Evolutionary conservation across 176 grass and related monocot species (phyloP).

Genomic region (Melocanna baccifera): DNA sequence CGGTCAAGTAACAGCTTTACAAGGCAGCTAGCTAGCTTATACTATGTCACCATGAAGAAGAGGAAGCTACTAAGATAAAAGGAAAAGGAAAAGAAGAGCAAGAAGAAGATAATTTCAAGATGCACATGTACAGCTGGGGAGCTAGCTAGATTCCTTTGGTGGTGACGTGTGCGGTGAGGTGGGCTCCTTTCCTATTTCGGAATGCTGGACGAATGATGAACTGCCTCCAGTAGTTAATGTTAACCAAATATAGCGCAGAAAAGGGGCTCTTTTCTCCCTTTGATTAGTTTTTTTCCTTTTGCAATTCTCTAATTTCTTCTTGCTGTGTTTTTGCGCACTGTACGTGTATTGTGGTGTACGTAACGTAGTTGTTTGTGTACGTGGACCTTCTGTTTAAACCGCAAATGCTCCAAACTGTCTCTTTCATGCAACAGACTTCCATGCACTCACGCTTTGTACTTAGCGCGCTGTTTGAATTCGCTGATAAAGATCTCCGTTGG

Average conservation of each 20-base stretch:
- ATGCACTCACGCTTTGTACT: background rate
- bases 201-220: background rate
- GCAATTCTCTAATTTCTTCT: background rate
- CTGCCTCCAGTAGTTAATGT: constrained; percentile 3
- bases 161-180: background rate
- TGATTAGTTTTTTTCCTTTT: background rate
- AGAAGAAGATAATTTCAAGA: background rate
- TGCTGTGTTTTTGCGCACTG: background rate
- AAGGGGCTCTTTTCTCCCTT: background rate
- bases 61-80: background rate
- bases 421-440: background rate
- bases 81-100: background rate
- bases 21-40: background rate
- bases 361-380: background rate
- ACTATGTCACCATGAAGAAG: background rate
- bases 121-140: background rate
- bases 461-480: background rate
- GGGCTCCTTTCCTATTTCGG: constrained; percentile 29
- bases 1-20: constrained; percentile 12
- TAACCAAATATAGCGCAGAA: background rate
- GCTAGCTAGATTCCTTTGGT: constrained; percentile 9
- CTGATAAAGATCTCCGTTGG: background rate
- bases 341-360: background rate
- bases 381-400: constrained; percentile 24
- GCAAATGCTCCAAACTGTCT: background rate